A percentile compares a stretch with the other conserved stretches of the same genome.
Evolutionary conservation across 2,329 filamentous ascomycete species (phyloP).

Genomic region (Thielaviopsis euricoi): DNA sequence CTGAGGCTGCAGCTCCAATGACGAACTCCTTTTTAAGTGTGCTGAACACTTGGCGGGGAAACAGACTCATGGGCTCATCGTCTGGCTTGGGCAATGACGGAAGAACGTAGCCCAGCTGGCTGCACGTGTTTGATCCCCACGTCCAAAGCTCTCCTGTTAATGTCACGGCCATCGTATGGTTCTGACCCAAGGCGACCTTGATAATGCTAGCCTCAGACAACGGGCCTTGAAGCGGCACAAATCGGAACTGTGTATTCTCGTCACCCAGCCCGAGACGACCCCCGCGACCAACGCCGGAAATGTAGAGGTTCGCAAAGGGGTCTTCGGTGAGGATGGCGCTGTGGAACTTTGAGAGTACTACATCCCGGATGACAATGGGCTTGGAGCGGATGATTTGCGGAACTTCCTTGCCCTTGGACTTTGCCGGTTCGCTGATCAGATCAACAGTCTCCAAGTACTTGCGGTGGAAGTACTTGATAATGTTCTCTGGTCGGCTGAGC

Average conservation of each 20-base stretch:
- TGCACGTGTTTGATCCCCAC: slow-evolving; percentile 79
- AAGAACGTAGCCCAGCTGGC: slow-evolving; percentile 72
- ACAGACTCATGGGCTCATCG: slow-evolving; percentile 66
- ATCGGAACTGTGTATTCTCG: slow-evolving; percentile 77
- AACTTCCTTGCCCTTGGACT: slow-evolving; percentile 32
- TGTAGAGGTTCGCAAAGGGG: slow-evolving; percentile 74
- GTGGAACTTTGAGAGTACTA: slow-evolving; percentile 79
- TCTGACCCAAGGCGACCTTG: slow-evolving; percentile 73
- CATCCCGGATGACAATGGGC: slow-evolving; percentile 62
- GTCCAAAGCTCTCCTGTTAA: slow-evolving; percentile 83
- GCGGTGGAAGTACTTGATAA: slow-evolving; percentile 53
- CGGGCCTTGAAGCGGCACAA: slow-evolving; percentile 64
- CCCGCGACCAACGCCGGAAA: slow-evolving; percentile 82
- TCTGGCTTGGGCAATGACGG: slow-evolving; percentile 51
- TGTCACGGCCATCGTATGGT: slow-evolving; percentile 75
- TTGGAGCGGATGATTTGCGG: slow-evolving; percentile 56
- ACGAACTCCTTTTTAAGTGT: slow-evolving; percentile 74
- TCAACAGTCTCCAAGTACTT: slow-evolving; percentile 35
- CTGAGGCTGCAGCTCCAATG: slow-evolving; percentile 70
- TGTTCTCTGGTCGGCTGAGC: slow-evolving; percentile 58
- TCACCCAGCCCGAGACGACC: slow-evolving; percentile 80
- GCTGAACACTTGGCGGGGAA: slow-evolving; percentile 80
- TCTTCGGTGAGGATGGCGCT: slow-evolving; percentile 79
- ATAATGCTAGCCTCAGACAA: slow-evolving; percentile 58
- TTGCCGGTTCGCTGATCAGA: background rate